phyloP scores from a whole-genome alignment of 2,329 filamentous ascomycete genomes.

The Apiospora rasikravindrae region DNA sequence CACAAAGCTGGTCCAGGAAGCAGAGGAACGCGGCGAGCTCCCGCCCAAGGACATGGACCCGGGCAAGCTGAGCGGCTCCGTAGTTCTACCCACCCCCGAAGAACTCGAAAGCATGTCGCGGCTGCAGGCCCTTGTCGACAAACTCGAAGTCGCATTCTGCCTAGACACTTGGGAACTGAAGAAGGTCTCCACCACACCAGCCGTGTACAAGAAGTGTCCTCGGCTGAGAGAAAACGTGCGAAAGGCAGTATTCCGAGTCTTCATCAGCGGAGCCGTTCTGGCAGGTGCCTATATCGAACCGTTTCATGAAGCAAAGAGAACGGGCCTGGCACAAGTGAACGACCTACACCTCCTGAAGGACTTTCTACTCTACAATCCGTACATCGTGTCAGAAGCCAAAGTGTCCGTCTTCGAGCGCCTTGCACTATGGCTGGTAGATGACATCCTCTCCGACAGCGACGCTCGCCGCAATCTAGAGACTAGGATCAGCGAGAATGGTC shows the following conservation, averaged over 20 bases:
- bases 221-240: neutral
- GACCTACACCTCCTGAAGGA: neutral
- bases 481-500: no score
- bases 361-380: neutral
- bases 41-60: neutral
- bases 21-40: neutral
- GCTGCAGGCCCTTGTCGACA: neutral
- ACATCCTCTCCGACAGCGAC: neutral
- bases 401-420: neutral
- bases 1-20: neutral
- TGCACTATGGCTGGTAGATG: neutral
- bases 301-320: neutral
- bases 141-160: neutral
- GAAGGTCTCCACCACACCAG: no score
- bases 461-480: neutral
- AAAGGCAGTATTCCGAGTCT: neutral
- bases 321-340: neutral
- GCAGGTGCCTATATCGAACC: neutral
- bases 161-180: neutral
- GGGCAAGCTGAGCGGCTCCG: neutral
- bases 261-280: neutral
- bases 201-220: no score
- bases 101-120: neutral
- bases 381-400: neutral
- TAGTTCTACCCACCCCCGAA: neutral